phyloP scores from a whole-genome alignment of 148 eudicot species.

The Amaranthus palmeri region DNA sequence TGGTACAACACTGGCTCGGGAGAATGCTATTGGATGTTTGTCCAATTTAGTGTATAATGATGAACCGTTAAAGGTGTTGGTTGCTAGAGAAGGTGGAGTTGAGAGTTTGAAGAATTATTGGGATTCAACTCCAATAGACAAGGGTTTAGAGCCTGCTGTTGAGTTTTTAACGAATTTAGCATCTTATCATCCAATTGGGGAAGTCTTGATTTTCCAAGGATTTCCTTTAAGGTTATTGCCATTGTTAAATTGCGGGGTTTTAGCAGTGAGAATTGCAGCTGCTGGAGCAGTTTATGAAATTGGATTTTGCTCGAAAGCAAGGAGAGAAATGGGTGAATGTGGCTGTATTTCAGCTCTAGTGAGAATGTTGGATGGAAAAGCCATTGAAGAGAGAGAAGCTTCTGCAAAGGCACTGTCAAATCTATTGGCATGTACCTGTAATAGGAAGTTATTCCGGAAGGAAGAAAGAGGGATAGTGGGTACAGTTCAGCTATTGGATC shows the following conservation, averaged over 20 bases:
- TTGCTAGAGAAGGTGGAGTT: conserved; percentile 67
- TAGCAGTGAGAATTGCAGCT: conserved; percentile 64
- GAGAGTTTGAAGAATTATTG: conserved; percentile 59
- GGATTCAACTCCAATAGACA: conserved; percentile 47
- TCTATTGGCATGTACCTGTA: conserved; percentile 46
- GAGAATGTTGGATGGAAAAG: conserved; percentile 76
- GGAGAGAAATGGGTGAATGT: conserved; percentile 68
- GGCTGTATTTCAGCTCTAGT: conserved; percentile 59
- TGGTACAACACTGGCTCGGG: conserved; percentile 64
- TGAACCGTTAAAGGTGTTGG: conserved; percentile 52
- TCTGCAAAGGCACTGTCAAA: conserved; percentile 58
- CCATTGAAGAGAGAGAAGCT: conserved; percentile 64
- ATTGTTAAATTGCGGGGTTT: conserved; percentile 57
- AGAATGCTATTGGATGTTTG: conserved; percentile 74
- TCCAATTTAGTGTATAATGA: conserved; percentile 49
- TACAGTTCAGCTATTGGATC: conserved; percentile 67
- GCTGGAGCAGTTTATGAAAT: conserved; percentile 56
- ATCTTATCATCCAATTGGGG: conserved; percentile 44
- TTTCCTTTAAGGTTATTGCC: conserved; percentile 39
- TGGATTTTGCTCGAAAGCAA: conserved; percentile 45
- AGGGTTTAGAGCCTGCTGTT: conserved; percentile 53
- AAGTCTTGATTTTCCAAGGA: conserved; percentile 46
- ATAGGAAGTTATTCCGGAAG: conserved; percentile 54
- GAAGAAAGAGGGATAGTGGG: conserved; percentile 67
- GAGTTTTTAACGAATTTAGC: conserved; percentile 48